phyloP scores from a whole-genome alignment of 2,329 filamentous ascomycete genomes.

The Ophiocordyceps robertsii region DNA sequence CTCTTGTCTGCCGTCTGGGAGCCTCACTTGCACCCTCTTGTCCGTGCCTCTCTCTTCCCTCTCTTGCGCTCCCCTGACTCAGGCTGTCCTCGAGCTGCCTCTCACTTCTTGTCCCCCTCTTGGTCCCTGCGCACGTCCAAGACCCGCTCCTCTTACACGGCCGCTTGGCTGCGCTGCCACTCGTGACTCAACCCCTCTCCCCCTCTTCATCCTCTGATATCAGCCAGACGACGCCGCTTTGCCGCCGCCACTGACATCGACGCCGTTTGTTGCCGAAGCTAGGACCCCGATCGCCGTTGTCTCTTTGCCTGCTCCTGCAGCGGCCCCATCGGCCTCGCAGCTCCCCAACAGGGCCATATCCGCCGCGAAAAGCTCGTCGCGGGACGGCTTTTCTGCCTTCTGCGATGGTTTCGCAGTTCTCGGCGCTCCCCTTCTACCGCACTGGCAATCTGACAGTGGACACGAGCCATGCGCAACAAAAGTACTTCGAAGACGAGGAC shows the following conservation, averaged over 20 bases:
- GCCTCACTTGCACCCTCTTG: neutral
- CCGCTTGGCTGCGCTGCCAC: too few relatives aligned
- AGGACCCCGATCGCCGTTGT: neutral
- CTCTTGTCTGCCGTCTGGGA: neutral
- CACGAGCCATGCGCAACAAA: constrained; percentile 34
- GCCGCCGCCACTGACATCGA: too few relatives aligned
- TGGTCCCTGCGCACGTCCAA: too few relatives aligned
- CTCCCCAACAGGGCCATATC: neutral
- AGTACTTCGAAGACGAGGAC: constrained; percentile 48
- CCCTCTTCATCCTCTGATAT: too few relatives aligned
- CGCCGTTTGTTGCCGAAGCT: too few relatives aligned
- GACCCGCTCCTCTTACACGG: too few relatives aligned
- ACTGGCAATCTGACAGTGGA: constrained; percentile 37
- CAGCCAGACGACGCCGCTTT: too few relatives aligned
- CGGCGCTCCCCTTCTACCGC: constrained; percentile 38
- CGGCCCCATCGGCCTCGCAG: neutral
- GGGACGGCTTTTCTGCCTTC: constrained; percentile 1
- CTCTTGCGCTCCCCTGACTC: neutral
- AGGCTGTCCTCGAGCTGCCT: too few relatives aligned
- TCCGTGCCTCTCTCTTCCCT: neutral
- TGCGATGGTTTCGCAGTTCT: constrained; percentile 37
- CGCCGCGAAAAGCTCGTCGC: neutral
- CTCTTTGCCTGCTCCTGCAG: neutral
- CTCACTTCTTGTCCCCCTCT: too few relatives aligned
- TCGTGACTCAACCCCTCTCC: too few relatives aligned